Conservation (phyloP, 1,284 basidiomycete genomes). For the Laetiporus sulphureus region DNA sequence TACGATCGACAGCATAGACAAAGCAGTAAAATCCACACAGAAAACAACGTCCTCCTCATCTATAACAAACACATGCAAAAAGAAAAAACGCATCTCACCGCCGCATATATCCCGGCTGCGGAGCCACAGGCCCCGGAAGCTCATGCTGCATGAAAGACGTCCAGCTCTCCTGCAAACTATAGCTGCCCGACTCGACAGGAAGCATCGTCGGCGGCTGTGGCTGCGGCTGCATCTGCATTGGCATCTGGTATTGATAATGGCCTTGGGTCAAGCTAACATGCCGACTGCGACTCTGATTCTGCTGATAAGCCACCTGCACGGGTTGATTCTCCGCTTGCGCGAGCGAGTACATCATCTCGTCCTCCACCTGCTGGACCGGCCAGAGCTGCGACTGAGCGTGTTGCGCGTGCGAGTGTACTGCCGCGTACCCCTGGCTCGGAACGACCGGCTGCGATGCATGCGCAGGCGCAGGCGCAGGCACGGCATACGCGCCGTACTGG, state of each 20-base stretch:
- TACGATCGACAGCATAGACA: no score
- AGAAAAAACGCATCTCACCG: no score
- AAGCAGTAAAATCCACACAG: no score
- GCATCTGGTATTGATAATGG: constrained; percentile 11
- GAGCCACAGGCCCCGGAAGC: constrained; percentile 14
- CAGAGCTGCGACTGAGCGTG: constrained; percentile 12
- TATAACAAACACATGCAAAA: no score
- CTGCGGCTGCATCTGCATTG: constrained; percentile 6
- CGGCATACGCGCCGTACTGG: not conserved
- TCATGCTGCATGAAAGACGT: constrained; percentile 30
- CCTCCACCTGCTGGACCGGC: constrained; percentile 8
- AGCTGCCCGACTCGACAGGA: constrained; percentile 13
- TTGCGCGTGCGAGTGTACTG: constrained; percentile 3
- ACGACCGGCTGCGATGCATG: not conserved
- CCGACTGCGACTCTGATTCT: constrained; percentile 7
- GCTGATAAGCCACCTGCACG: not conserved
- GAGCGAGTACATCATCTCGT: constrained; percentile 5
- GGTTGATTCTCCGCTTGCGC: constrained; percentile 1
- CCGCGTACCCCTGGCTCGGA: constrained; percentile 5
- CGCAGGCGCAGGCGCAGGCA: not conserved
- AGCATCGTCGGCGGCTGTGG: constrained; percentile 6
- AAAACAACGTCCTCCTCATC: no score
- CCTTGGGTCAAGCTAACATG: not conserved
- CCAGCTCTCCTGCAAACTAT: constrained; percentile 29
- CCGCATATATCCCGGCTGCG: not conserved